phyloP scores from a whole-genome alignment of 1,139 yeast genomes.

The Debaryomycetaceae sp. region DNA sequence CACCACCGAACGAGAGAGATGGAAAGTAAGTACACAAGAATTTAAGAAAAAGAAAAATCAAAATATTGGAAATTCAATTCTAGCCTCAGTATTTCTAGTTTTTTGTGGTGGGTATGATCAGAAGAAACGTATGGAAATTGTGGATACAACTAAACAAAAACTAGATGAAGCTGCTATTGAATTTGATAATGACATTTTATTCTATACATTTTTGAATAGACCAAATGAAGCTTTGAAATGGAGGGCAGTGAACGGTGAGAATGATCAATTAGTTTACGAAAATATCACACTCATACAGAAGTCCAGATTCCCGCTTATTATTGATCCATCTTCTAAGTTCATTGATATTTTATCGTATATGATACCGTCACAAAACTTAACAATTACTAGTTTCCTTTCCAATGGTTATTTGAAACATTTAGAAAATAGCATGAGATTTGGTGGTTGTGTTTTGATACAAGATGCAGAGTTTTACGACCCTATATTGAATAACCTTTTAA shows the following conservation, averaged over 20 bases:
- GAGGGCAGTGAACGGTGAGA: conserved; percentile 51
- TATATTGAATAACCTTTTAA: conserved; percentile 57
- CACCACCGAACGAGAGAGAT: conserved; percentile 68
- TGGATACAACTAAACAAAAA: conserved; percentile 38
- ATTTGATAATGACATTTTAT: conserved; percentile 34
- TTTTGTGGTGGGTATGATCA: conserved; percentile 67
- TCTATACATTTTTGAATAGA: conserved; percentile 28
- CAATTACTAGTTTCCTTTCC: conserved; percentile 69
- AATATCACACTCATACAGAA: conserved; percentile 57
- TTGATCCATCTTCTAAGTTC: conserved; percentile 68
- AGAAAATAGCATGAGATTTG: conserved; percentile 82
- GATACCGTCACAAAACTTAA: conserved; percentile 35
- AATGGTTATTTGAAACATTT: conserved; percentile 65
- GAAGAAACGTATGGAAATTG: conserved; percentile 37
- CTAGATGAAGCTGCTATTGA: conserved; percentile 37
- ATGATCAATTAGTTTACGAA: conserved; percentile 60
- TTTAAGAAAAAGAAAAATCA: conserved; percentile 47
- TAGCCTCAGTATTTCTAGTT: conserved; percentile 59
- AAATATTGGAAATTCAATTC: conserved; percentile 62
- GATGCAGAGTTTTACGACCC: conserved; percentile 86
- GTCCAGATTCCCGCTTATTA: conserved; percentile 47
- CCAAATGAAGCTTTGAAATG: conserved; percentile 45
- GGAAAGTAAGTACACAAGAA: conserved; percentile 57
- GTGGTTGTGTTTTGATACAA: conserved; percentile 66
- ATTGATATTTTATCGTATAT: conserved; percentile 37